phyloP scores from a whole-genome alignment of 2,329 filamentous ascomycete species.

The Rhynchosporium agropyri region DNA sequence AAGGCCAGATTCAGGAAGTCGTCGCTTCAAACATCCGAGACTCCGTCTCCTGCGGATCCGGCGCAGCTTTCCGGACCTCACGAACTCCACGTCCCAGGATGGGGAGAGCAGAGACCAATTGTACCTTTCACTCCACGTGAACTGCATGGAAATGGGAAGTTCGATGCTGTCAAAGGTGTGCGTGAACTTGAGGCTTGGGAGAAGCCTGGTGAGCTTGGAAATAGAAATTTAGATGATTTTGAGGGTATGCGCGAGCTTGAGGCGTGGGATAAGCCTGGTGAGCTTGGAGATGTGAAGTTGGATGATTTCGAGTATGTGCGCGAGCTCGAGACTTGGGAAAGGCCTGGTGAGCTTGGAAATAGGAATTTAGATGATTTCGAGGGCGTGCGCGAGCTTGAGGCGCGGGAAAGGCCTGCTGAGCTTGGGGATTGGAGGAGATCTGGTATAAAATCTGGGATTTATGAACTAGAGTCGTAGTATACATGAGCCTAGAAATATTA shows the following conservation, averaged over 20 bases:
- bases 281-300: slow-evolving; percentile 5
- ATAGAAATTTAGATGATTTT: slow-evolving; percentile 5
- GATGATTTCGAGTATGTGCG: background rate
- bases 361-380: slow-evolving; percentile 6
- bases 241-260: slow-evolving; percentile 3
- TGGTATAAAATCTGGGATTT: background rate
- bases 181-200: slow-evolving; percentile 8
- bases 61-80: slow-evolving; percentile 4
- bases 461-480: slow-evolving; percentile 6
- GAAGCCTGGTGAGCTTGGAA: background rate
- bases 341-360: background rate
- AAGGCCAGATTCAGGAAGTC: slow-evolving; percentile 6
- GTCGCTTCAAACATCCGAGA: background rate
- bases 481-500: background rate
- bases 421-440: background rate
- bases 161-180: slow-evolving; percentile 4
- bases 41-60: background rate
- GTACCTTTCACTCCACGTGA: slow-evolving; percentile 12
- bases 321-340: slow-evolving; percentile 7
- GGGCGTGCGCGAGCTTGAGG: slow-evolving; percentile 6
- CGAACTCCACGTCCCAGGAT: slow-evolving; percentile 5
- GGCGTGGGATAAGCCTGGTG: slow-evolving; percentile 3
- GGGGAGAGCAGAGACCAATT: slow-evolving; percentile 2
- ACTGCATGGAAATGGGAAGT: slow-evolving; percentile 8
- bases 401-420: background rate